Evolutionary conservation across 495 filamentous ascomycete species (phyloP), one percentile per base, ranked within the genome.

Genomic region (Chaetomidium leptoderma): DNA sequence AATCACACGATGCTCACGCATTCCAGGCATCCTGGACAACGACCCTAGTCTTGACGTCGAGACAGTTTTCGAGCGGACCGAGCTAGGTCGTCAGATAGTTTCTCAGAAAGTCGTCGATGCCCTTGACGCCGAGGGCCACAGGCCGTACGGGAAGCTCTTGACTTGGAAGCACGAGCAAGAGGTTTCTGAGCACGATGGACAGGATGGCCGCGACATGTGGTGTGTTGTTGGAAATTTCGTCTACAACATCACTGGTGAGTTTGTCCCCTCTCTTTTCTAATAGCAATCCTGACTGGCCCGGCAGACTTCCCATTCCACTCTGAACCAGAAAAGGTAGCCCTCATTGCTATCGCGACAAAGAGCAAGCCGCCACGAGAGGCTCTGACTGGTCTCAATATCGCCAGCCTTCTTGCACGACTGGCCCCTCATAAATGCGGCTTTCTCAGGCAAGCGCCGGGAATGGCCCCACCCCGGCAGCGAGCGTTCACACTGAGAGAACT

Each of bases 191-290:
- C 36, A 40, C 3, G 56, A 58, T 21, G 56, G 48, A 33, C 35
- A 35, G 17, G 39, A 53, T 27, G 46, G 56, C 19, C 56, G 56
- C n/a, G 29, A 45, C 0, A 37, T 52, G 17, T 53, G 56, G 56
- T 51, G 48, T 27, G n/a, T 26, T 3, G 5, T 58, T 29, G 56
- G 56, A 1, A 24, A 39, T 17, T 13, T 42, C 10, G 26, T 58
- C 10, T 58, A 58, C 47, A 21, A 58, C 47, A 44, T 58, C n/a
- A 58, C 56, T 4, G 19, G 47, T 58, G 8, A 11, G 55, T 50
- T 30, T 29, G 10, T n/a, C n/a, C 23, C 21, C n/a, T 37, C 13
- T 0, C 4, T 32, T 32, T 24, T 27, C 6, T 5, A 1, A 13
- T 6, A 9, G 6, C 14, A 4, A 4, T 9, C 0, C 33, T 55